Percentiles rank a stretch among this genome's conserved stretches.
Evolutionary conservation across 2,329 filamentous ascomycete species (phyloP).

Genomic region (Zymoseptoria passerinii): DNA sequence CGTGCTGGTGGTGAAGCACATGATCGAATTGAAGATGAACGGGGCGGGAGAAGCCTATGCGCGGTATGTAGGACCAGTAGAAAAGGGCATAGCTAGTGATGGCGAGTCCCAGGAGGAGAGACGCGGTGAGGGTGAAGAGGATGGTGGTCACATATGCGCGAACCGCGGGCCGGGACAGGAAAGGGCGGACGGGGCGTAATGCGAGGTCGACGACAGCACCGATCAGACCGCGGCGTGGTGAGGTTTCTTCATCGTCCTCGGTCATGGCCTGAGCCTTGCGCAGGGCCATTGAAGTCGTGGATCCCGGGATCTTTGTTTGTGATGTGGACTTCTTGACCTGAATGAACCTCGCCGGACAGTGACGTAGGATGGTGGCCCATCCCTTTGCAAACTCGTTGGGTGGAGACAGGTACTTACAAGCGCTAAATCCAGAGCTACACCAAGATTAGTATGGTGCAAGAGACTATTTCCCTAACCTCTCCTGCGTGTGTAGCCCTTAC

Average conservation of each 20-base stretch:
- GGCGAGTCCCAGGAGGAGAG: constrained; percentile 50
- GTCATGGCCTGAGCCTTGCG: not conserved
- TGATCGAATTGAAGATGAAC: constrained; percentile 61
- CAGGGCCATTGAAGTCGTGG: not conserved
- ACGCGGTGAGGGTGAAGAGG: constrained; percentile 45
- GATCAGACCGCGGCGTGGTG: constrained; percentile 2
- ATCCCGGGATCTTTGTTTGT: not conserved
- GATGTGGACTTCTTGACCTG: too few species aligned
- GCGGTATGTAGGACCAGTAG: constrained; percentile 61
- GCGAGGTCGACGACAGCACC: constrained; percentile 19
- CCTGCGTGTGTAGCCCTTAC: too few species aligned
- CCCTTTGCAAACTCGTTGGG: too few species aligned
- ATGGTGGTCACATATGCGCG: constrained; percentile 55
- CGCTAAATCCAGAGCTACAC: too few species aligned
- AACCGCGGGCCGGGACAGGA: constrained; percentile 53
- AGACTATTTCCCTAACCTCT: too few species aligned
- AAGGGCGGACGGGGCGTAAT: constrained; percentile 47
- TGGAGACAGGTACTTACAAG: too few species aligned
- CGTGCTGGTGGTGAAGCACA: constrained; percentile 18
- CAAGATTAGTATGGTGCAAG: too few species aligned
- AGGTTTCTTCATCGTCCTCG: constrained; percentile 4
- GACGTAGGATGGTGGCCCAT: too few species aligned
- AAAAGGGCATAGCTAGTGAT: constrained; percentile 56
- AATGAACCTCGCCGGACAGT: too few species aligned
- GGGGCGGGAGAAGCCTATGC: constrained; percentile 52